Evolutionary conservation across 1,284 basidiomycete species (phyloP).

Genomic region (Earliella scabrosa): DNA sequence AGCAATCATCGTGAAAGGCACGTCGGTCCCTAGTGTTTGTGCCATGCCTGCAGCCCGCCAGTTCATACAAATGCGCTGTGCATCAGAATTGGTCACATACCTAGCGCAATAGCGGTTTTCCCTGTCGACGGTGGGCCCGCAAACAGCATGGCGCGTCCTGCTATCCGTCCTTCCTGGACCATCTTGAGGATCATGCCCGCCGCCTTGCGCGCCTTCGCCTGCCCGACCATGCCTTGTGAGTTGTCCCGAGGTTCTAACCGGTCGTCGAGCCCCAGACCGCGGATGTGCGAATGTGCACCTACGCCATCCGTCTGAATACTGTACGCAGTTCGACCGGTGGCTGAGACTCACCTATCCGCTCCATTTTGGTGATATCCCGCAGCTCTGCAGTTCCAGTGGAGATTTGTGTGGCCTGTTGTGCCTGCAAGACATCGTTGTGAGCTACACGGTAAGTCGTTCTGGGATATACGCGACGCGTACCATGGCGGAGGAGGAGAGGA

Average conservation of each 20-base stretch:
- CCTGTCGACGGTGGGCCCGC: slow-evolving; percentile 96
- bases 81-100: slow-evolving; percentile 44
- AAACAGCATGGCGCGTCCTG: slow-evolving; percentile 94
- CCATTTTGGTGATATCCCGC: slow-evolving; percentile 93
- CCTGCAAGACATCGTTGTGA: neutral
- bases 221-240: slow-evolving; percentile 97
- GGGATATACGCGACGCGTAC: slow-evolving; percentile 22
- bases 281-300: slow-evolving; percentile 99
- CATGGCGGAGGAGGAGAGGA: slow-evolving; percentile 31
- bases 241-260: slow-evolving; percentile 86
- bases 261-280: slow-evolving; percentile 92
- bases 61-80: neutral
- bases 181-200: slow-evolving; percentile 98
- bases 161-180: slow-evolving; percentile 96
- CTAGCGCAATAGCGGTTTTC: slow-evolving; percentile 97
- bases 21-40: slow-evolving; percentile 90
- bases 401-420: slow-evolving; percentile 65
- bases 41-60: slow-evolving; percentile 80
- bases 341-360: slow-evolving; percentile 79
- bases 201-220: slow-evolving; percentile 93
- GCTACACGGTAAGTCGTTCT: neutral
- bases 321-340: neutral
- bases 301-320: neutral
- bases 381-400: slow-evolving; percentile 76
- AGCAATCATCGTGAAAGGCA: slow-evolving; percentile 97